Percentiles rank a stretch among this genome's conserved stretches.
These are phyloP conservation scores for Lepiota subincarnata DNA, from an alignment of 768 basidiomycete species.

Conservation along the genomic window DNA sequence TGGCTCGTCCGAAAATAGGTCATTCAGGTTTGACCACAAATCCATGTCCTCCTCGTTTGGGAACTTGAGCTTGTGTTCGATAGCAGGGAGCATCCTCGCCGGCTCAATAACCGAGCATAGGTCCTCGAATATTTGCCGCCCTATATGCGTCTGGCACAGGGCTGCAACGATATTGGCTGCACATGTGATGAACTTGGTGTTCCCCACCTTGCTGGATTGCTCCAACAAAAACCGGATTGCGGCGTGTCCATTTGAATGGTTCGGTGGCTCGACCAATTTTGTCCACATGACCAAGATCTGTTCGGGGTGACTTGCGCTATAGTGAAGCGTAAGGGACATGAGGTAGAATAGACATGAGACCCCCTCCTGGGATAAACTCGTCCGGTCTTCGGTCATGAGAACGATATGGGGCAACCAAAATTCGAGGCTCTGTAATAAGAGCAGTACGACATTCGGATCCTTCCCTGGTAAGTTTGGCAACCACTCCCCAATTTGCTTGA, in stretches of 20 bases:
- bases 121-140: slow-evolving; percentile 72
- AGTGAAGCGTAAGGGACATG: slow-evolving; percentile 77
- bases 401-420: slow-evolving; percentile 80
- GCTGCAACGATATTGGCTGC: slow-evolving; percentile 81
- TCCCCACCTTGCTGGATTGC: slow-evolving; percentile 83
- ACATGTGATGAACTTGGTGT: slow-evolving; percentile 69
- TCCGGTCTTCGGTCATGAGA: slow-evolving; percentile 57
- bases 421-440: slow-evolving; percentile 76
- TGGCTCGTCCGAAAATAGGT: slow-evolving; percentile 69
- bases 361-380: slow-evolving; percentile 53
- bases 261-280: slow-evolving; percentile 67
- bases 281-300: slow-evolving; percentile 80
- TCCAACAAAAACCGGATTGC: slow-evolving; percentile 81
- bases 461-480: slow-evolving; percentile 60
- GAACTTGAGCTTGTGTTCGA: slow-evolving; percentile 64
- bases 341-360: slow-evolving; percentile 72
- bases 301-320: slow-evolving; percentile 68
- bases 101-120: slow-evolving; percentile 85
- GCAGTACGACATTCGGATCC: slow-evolving; percentile 41
- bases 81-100: slow-evolving; percentile 73
- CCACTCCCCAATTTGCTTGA: slow-evolving; percentile 68
- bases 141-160: slow-evolving; percentile 72
- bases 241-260: slow-evolving; percentile 72
- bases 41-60: slow-evolving; percentile 67
- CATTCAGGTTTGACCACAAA: slow-evolving; percentile 76